phyloP scores from a whole-genome alignment of 345 rosid species.

The Lepidium sativum region DNA sequence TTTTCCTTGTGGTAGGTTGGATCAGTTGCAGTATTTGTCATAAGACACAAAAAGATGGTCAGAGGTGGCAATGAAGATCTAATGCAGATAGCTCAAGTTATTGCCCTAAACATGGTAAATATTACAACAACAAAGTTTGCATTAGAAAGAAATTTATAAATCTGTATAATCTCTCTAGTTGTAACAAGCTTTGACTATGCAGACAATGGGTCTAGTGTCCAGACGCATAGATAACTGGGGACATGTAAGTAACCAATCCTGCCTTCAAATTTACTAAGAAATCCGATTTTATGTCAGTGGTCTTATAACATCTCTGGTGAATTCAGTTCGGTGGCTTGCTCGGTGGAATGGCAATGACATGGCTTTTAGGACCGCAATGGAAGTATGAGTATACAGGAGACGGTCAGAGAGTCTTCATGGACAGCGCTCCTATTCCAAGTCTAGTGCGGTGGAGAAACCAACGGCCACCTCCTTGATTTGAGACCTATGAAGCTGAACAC shows the following conservation, averaged over 20 bases:
- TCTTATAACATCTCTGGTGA: conserved; percentile 3
- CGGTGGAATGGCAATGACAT: conserved; percentile 64
- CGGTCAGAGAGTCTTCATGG: conserved; percentile 49
- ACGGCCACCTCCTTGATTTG: conserved; percentile 1
- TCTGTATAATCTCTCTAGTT: background rate
- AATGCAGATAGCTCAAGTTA: conserved; percentile 58
- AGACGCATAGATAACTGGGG: conserved; percentile 89
- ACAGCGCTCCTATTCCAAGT: conserved; percentile 51
- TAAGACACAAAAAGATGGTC: conserved; percentile 51
- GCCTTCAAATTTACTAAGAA: background rate
- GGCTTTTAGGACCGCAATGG: conserved; percentile 90
- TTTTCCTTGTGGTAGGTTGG: conserved; percentile 44
- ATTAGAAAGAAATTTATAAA: background rate
- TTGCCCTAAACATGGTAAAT: conserved; percentile 60
- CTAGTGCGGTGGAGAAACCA: conserved; percentile 25
- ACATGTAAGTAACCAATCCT: conserved; percentile 56
- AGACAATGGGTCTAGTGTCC: conserved; percentile 37
- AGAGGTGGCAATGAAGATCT: conserved; percentile 63
- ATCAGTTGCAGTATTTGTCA: conserved; percentile 60
- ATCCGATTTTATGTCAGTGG: background rate
- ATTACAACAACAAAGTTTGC: background rate
- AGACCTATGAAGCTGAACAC: conserved; percentile 1
- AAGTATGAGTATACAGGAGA: conserved; percentile 38
- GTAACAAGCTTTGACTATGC: background rate
- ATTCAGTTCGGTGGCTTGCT: conserved; percentile 79